A percentile compares a stretch with the other conserved stretches of the same genome.
Evolutionary conservation across 2,329 filamentous ascomycete species (phyloP).

Genomic region (Botrytis squamosa): DNA sequence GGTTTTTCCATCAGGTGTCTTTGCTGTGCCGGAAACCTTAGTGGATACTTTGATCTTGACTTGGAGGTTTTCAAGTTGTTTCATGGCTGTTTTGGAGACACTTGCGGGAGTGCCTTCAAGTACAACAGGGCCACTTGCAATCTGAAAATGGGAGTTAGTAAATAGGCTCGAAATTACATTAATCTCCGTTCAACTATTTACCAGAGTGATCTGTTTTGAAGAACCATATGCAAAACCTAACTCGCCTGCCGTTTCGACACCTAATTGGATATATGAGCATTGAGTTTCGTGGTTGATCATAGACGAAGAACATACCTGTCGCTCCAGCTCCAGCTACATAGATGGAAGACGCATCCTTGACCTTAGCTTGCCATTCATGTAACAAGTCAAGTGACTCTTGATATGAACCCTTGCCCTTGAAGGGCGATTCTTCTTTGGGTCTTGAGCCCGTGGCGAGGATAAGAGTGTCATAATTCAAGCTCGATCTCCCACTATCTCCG

Average conservation of each 20-base stretch:
- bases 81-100: slow-evolving; percentile 36
- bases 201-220: slow-evolving; percentile 35
- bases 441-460: slow-evolving; percentile 54
- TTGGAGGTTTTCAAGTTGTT: slow-evolving; percentile 50
- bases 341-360: slow-evolving; percentile 33
- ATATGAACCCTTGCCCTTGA: slow-evolving; percentile 48
- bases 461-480: slow-evolving; percentile 49
- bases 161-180: neutral
- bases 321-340: slow-evolving; percentile 38
- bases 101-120: slow-evolving; percentile 30
- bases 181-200: slow-evolving; percentile 35
- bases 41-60: slow-evolving; percentile 50
- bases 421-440: slow-evolving; percentile 45
- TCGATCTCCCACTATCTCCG: slow-evolving; percentile 37
- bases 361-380: slow-evolving; percentile 29
- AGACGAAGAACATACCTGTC: slow-evolving; percentile 28
- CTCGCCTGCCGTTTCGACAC: slow-evolving; percentile 40
- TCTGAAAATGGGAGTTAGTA: slow-evolving; percentile 24
- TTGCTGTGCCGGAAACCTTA: slow-evolving; percentile 43
- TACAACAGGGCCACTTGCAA: slow-evolving; percentile 38
- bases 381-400: slow-evolving; percentile 33
- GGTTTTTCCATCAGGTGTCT: slow-evolving; percentile 46
- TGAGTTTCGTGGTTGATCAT: neutral
- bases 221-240: slow-evolving; percentile 37
- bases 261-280: neutral